Conservation (phyloP, 108 stramenopile genomes). For the Pinguiococcus pyrenoidosus region DNA sequence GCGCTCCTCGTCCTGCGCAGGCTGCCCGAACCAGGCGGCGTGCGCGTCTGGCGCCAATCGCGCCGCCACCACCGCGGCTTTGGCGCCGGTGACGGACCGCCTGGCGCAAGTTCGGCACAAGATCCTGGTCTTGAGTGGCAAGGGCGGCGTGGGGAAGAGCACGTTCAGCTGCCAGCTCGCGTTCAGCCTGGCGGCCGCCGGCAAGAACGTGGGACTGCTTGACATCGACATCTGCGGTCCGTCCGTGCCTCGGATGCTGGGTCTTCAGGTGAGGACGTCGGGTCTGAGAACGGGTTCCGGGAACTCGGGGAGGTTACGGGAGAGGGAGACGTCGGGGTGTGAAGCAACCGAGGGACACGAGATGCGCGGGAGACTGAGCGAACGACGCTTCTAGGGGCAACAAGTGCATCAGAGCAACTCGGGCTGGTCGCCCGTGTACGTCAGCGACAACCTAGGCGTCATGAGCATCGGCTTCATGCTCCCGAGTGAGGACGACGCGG, state of each 20-base stretch:
- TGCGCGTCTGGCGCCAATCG: slow-evolving; percentile 64
- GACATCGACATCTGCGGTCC: slow-evolving; percentile 98
- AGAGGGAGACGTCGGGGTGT: too few species aligned
- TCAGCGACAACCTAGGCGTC: slow-evolving; percentile 68
- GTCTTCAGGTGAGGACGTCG: too few species aligned
- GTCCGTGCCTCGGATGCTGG: slow-evolving; percentile 79
- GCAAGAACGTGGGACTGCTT: slow-evolving; percentile 67
- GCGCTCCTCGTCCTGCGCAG: slow-evolving; percentile 74
- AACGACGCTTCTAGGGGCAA: slow-evolving; percentile 15
- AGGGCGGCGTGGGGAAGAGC: slow-evolving; percentile 90
- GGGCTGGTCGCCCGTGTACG: slow-evolving; percentile 97
- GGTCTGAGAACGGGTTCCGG: too few species aligned
- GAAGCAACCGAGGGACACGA: not conserved
- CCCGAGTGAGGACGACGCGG: slow-evolving; percentile 75
- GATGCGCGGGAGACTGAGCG: too few species aligned
- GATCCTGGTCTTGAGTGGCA: slow-evolving; percentile 84
- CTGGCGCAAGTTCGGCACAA: slow-evolving; percentile 73
- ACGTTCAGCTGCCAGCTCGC: slow-evolving; percentile 87
- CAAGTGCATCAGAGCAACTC: slow-evolving; percentile 55
- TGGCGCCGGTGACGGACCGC: slow-evolving; percentile 41
- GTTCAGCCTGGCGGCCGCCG: slow-evolving; percentile 53
- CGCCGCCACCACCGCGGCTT: not conserved
- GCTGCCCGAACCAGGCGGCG: slow-evolving; percentile 85
- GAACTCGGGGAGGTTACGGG: too few species aligned
- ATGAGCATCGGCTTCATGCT: slow-evolving; percentile 95